These are phyloP conservation scores for Turritis glabra DNA, from an alignment of 345 rosid genomes.

Conservation along the genomic window DNA sequence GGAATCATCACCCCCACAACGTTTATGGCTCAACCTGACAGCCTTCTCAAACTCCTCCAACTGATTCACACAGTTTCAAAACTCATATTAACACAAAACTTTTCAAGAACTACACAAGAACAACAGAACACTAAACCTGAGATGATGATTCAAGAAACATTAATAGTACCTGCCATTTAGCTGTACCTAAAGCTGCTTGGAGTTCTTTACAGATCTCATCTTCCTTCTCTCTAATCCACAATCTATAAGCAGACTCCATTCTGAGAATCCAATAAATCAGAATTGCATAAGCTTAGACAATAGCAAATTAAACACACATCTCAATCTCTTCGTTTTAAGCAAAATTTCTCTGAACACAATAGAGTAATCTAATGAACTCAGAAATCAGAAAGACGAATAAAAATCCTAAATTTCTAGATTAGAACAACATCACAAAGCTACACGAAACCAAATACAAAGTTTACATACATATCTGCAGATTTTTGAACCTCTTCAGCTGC, in stretches of 20 bases:
- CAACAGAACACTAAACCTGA: background rate
- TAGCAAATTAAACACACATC: background rate
- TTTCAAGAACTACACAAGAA: background rate
- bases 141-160: slow-evolving; percentile 16
- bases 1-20: slow-evolving; percentile 41
- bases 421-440: slow-evolving; percentile 5
- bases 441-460: background rate
- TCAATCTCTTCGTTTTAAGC: background rate
- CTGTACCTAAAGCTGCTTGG: slow-evolving; percentile 75
- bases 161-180: slow-evolving; percentile 82
- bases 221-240: slow-evolving; percentile 68
- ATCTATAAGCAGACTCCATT: slow-evolving; percentile 74
- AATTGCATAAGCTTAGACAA: background rate
- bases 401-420: background rate
- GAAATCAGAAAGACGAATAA: too few relatives aligned
- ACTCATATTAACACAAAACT: background rate
- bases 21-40: slow-evolving; percentile 58
- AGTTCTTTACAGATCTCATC: slow-evolving; percentile 66
- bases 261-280: slow-evolving; percentile 31
- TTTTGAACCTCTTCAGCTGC: slow-evolving; percentile 91
- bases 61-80: slow-evolving; percentile 41
- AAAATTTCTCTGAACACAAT: background rate
- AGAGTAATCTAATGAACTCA: too few relatives aligned
- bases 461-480: slow-evolving; percentile 71
- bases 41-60: slow-evolving; percentile 86